These are phyloP conservation scores for Ascocoryne sarcoides DNA, from an alignment of 2,329 filamentous ascomycete species.

Conservation along the genomic window DNA sequence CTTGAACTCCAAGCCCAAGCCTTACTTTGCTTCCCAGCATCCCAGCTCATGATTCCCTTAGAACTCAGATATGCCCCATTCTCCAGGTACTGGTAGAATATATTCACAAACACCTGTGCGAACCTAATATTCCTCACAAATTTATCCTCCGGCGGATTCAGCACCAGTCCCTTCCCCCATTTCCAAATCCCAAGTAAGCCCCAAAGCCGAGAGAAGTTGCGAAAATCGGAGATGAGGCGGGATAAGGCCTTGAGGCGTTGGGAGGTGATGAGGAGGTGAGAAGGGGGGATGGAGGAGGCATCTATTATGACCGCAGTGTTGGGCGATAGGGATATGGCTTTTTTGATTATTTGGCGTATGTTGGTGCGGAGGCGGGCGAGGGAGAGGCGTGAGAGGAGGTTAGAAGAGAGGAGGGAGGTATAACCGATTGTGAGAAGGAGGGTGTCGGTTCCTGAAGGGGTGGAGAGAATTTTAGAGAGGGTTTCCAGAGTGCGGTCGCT, in stretches of 20 bases:
- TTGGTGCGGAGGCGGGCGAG: slow-evolving; percentile 48
- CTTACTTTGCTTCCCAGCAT: slow-evolving; percentile 45
- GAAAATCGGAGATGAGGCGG: slow-evolving; percentile 57
- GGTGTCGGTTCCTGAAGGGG: slow-evolving; percentile 60
- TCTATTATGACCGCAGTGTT: slow-evolving; percentile 38
- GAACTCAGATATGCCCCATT: slow-evolving; percentile 70
- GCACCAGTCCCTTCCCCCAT: slow-evolving; percentile 3
- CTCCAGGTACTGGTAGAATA: slow-evolving; percentile 70
- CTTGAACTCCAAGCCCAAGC: slow-evolving; percentile 67
- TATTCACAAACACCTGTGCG: slow-evolving; percentile 58
- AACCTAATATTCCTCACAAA: slow-evolving; percentile 47
- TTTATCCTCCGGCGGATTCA: slow-evolving; percentile 32
- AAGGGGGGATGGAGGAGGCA: slow-evolving; percentile 17
- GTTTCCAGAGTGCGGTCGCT: slow-evolving; percentile 35
- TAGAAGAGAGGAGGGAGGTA: slow-evolving; percentile 46
- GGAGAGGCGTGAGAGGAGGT: slow-evolving; percentile 43
- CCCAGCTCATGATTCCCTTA: slow-evolving; percentile 60
- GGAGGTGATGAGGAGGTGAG: slow-evolving; percentile 36
- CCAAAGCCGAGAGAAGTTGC: slow-evolving; percentile 35
- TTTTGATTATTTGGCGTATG: slow-evolving; percentile 42
- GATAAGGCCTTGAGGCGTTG: slow-evolving; percentile 50
- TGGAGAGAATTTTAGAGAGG: slow-evolving; percentile 56
- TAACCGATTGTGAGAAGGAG: slow-evolving; percentile 63
- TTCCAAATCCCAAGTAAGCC: slow-evolving; percentile 5
- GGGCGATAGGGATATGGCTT: slow-evolving; percentile 43